These are phyloP conservation scores for Leptographium flavum DNA, from an alignment of 2,329 filamentous ascomycete genomes.

Conservation along the genomic window DNA sequence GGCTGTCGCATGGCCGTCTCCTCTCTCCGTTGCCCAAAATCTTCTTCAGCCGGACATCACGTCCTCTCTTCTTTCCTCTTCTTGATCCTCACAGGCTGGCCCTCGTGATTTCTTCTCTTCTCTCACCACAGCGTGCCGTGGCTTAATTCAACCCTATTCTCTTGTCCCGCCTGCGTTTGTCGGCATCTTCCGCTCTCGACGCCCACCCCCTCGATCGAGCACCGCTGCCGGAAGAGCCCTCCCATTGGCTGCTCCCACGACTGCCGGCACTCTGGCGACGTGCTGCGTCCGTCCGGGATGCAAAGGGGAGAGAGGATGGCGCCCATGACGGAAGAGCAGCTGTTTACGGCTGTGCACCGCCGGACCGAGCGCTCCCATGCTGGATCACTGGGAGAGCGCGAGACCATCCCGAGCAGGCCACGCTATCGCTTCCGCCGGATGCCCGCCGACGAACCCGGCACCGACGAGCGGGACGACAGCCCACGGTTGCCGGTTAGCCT, in stretches of 20 bases:
- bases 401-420: background rate
- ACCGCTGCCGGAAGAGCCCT: background rate
- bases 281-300: slow-evolving; percentile 9
- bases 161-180: background rate
- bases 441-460: background rate
- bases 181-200: background rate
- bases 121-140: background rate
- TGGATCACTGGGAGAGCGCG: background rate
- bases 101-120: slow-evolving; percentile 6
- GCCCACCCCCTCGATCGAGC: background rate
- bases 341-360: slow-evolving; percentile 6
- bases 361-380: slow-evolving; percentile 4
- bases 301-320: slow-evolving; percentile 17
- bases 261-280: slow-evolving; percentile 9
- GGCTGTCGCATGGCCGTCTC: background rate
- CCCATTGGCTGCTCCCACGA: slow-evolving; percentile 7
- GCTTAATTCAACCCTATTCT: background rate
- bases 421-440: too few relatives aligned
- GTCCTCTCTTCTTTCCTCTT: slow-evolving; percentile 3
- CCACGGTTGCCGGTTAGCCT: background rate
- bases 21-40: background rate
- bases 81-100: too few relatives aligned
- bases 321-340: slow-evolving; percentile 11
- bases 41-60: background rate
- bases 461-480: background rate